Evolutionary conservation across 2,329 filamentous ascomycete genomes (phyloP).

Genomic region (Cylindrodendrum hubeiense): DNA sequence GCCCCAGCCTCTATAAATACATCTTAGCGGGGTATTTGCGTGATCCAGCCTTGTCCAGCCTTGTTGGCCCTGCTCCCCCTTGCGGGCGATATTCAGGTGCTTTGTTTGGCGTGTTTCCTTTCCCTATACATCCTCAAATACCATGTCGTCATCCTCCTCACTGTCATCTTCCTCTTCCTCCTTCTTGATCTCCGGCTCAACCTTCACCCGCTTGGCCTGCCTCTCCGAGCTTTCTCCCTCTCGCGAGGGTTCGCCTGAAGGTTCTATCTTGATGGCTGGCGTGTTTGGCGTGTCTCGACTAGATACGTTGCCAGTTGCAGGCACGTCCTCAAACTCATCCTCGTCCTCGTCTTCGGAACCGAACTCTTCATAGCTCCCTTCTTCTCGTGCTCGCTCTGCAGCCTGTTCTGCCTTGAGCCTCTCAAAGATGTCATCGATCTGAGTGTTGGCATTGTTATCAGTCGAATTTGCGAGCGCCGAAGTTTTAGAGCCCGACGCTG

Average conservation of each 20-base stretch:
- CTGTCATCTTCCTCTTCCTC: constrained; percentile 61
- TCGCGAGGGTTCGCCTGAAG: constrained; percentile 42
- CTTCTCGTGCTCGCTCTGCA: constrained; percentile 54
- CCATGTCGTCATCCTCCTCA: constrained; percentile 61
- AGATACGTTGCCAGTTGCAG: constrained; percentile 51
- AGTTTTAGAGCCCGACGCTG: constrained; percentile 61
- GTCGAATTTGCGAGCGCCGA: constrained; percentile 52
- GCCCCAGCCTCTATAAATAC: constrained; percentile 6
- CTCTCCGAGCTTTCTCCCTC: constrained; percentile 50
- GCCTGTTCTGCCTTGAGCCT: constrained; percentile 73
- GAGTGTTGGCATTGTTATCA: constrained; percentile 65
- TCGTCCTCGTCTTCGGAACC: constrained; percentile 55
- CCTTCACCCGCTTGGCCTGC: constrained; percentile 71
- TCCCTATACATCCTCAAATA: constrained; percentile 68
- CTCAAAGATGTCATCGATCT: constrained; percentile 77
- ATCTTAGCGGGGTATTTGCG: constrained; percentile 15
- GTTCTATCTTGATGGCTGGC: constrained; percentile 51
- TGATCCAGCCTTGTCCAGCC: neutral
- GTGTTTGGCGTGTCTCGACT: constrained; percentile 48
- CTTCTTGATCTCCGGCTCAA: constrained; percentile 64
- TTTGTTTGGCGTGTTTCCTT: neutral
- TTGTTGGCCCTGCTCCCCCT: neutral
- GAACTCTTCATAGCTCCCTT: constrained; percentile 44
- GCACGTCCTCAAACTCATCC: constrained; percentile 64
- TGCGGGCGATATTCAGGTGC: neutral